A percentile compares a stretch with the other conserved stretches of the same genome.
These are phyloP conservation scores for Fusarium pseudograminearum DNA, from an alignment of 2,329 filamentous ascomycete species.

Conservation along the genomic window DNA sequence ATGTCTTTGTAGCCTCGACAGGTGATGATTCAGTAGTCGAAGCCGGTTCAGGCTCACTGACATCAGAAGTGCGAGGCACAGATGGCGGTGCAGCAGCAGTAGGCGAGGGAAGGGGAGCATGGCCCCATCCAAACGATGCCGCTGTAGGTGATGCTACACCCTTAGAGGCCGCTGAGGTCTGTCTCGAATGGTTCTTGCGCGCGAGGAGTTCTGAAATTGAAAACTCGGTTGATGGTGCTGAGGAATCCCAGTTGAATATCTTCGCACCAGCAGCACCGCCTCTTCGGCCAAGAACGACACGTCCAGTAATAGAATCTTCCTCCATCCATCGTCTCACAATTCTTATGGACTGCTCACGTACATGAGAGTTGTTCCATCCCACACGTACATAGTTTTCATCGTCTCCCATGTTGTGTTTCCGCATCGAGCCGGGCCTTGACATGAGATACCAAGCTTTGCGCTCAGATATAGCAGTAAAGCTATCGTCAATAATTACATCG, in stretches of 20 bases:
- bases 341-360: slow-evolving; percentile 66
- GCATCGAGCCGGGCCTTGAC: slow-evolving; percentile 69
- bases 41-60: slow-evolving; percentile 27
- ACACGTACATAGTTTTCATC: slow-evolving; percentile 71
- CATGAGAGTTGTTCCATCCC: slow-evolving; percentile 67
- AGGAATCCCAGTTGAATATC: slow-evolving; percentile 72
- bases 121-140: slow-evolving; percentile 52
- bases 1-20: slow-evolving; percentile 21
- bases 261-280: slow-evolving; percentile 58
- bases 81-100: slow-evolving; percentile 36
- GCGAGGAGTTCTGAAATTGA: slow-evolving; percentile 56
- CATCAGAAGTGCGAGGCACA: slow-evolving; percentile 14
- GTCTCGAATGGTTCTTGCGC: slow-evolving; percentile 46
- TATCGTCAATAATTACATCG: slow-evolving; percentile 63
- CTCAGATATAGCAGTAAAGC: slow-evolving; percentile 66
- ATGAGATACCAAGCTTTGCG: slow-evolving; percentile 75
- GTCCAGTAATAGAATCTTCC: slow-evolving; percentile 69
- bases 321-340: slow-evolving; percentile 76
- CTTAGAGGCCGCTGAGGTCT: slow-evolving; percentile 43
- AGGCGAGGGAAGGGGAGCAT: slow-evolving; percentile 32
- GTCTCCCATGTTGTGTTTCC: slow-evolving; percentile 67
- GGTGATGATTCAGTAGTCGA: slow-evolving; percentile 17
- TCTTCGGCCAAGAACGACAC: slow-evolving; percentile 55
- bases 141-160: slow-evolving; percentile 44
- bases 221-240: slow-evolving; percentile 63